Percentiles rank a stretch among this genome's conserved stretches.
These are phyloP conservation scores for Dipsacomyces acuminosporus DNA, from an alignment of 371 early-diverging fungal species.

Conservation along the genomic window DNA sequence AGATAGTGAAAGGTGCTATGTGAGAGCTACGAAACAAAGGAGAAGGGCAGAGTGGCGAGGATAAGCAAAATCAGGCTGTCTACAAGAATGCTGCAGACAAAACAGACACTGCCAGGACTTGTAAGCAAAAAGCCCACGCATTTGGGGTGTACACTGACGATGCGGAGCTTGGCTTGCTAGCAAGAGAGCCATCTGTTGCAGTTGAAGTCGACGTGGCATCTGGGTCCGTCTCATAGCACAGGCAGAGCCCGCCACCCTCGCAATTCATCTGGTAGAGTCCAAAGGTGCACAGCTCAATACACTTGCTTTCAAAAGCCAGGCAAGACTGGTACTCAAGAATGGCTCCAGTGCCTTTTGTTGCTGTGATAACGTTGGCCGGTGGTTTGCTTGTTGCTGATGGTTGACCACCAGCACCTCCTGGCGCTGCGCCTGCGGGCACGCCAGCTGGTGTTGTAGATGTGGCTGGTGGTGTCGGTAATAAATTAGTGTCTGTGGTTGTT, in stretches of 20 bases:
- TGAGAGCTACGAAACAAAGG: too few relatives aligned
- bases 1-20: too few relatives aligned
- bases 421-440: conserved; percentile 17
- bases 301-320: conserved; percentile 35
- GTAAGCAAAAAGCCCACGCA: conserved; percentile 12
- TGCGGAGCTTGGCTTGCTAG: conserved; percentile 1
- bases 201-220: conserved; percentile 1
- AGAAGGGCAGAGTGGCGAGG: too few relatives aligned
- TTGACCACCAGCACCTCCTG: conserved; percentile 27
- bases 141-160: conserved; percentile 10
- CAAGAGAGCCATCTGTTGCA: background rate
- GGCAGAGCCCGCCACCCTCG: conserved; percentile 31
- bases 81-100: conserved; percentile 23
- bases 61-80: background rate
- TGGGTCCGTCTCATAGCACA: conserved; percentile 30
- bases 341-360: conserved; percentile 34
- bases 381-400: conserved; percentile 1
- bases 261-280: conserved; percentile 39
- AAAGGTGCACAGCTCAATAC: conserved; percentile 27
- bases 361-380: conserved; percentile 29
- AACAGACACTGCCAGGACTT: conserved; percentile 12
- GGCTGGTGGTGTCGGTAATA: too few relatives aligned
- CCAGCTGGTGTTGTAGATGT: background rate
- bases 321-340: conserved; percentile 34
- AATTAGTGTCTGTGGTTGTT: too few relatives aligned